phyloP scores from a whole-genome alignment of 2,329 filamentous ascomycete species.

The Gremmenia infestans region DNA sequence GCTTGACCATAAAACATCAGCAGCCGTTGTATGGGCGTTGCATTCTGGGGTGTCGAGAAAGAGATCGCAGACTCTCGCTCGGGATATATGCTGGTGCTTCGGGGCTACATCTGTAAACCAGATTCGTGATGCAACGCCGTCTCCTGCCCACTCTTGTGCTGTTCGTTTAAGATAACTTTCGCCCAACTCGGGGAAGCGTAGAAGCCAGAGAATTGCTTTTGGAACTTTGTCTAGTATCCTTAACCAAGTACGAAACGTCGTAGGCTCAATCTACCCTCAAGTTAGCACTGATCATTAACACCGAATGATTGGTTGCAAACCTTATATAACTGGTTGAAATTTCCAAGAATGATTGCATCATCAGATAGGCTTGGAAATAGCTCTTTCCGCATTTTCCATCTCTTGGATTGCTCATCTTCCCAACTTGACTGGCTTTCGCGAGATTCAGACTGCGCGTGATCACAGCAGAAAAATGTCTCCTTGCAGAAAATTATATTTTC shows the following conservation, averaged over 20 bases:
- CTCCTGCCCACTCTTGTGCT: slow-evolving; percentile 76
- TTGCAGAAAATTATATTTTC: slow-evolving; percentile 95
- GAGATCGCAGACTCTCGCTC: slow-evolving; percentile 85
- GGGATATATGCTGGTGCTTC: slow-evolving; percentile 88
- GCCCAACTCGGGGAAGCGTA: slow-evolving; percentile 93
- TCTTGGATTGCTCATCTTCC: slow-evolving; percentile 73
- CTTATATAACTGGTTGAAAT: slow-evolving; percentile 99
- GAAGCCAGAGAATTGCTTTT: slow-evolving; percentile 87
- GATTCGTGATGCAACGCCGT: slow-evolving; percentile 79
- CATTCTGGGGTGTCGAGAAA: slow-evolving; percentile 98
- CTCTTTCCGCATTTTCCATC: slow-evolving; percentile 91
- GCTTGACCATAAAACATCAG: slow-evolving; percentile 93
- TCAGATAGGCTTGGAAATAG: slow-evolving; percentile 80
- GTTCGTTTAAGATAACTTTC: slow-evolving; percentile 80
- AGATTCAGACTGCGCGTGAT: slow-evolving; percentile 86
- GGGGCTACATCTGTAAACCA: slow-evolving; percentile 96
- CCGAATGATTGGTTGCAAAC: slow-evolving; percentile 42
- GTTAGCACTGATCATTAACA: not conserved
- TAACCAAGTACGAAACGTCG: slow-evolving; percentile 92
- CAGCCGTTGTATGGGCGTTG: slow-evolving; percentile 95
- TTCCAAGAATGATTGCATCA: slow-evolving; percentile 85
- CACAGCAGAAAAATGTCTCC: slow-evolving; percentile 97
- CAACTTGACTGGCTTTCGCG: slow-evolving; percentile 65
- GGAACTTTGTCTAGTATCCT: slow-evolving; percentile 82
- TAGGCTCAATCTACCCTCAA: slow-evolving; percentile 76